Evolutionary conservation across 2,329 filamentous ascomycete genomes (phyloP).

Genomic region (Fusarium citri): DNA sequence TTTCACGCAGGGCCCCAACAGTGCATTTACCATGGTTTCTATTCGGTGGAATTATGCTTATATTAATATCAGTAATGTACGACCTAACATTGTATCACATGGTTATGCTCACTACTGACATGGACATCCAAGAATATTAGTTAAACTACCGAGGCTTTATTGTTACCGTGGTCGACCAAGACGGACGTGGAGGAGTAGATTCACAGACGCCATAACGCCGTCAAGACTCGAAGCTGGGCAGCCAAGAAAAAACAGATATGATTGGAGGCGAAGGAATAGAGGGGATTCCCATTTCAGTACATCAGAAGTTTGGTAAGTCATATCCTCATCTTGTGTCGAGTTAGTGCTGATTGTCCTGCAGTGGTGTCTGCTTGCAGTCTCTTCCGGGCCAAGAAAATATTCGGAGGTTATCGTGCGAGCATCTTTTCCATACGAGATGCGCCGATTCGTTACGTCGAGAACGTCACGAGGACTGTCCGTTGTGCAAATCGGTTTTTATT

Average conservation of each 20-base stretch:
- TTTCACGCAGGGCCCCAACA: neutral
- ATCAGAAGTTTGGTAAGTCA: conserved; percentile 11
- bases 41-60: conserved; percentile 15
- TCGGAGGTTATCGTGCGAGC: neutral
- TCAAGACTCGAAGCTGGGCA: neutral
- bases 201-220: neutral
- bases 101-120: neutral
- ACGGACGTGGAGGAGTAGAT: neutral
- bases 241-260: neutral
- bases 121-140: neutral
- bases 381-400: neutral
- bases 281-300: neutral
- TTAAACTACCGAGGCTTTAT: neutral
- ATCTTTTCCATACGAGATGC: conserved; percentile 8
- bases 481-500: conserved; percentile 16
- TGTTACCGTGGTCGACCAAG: too few species aligned
- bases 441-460: neutral
- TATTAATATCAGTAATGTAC: conserved; percentile 6
- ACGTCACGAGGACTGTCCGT: neutral
- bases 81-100: neutral
- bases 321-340: accelerated
- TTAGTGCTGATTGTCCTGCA: accelerated
- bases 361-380: neutral
- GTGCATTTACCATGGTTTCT: conserved; percentile 21
- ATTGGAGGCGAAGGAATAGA: neutral